Base-by-base conservation (phyloP, 2,329 filamentous ascomycete genomes). In the Coniochaeta prunicola region DNA sequence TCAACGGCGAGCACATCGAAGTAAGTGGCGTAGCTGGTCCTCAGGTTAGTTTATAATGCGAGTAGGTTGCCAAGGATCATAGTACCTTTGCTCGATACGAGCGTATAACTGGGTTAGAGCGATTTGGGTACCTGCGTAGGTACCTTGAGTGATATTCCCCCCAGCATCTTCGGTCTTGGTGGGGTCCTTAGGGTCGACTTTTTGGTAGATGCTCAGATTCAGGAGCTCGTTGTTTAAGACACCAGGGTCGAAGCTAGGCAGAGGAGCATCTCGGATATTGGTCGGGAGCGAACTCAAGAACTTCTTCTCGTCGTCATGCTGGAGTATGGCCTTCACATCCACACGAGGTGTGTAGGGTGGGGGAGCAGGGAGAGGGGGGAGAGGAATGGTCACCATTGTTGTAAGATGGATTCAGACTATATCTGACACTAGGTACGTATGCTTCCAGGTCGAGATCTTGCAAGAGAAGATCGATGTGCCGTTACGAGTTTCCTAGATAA, bases 1-100 rank as follows among this genome's bases (percentile, higher is more conserved):
- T 73, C 71, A 9, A 72, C 59, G 7, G 69, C 67, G 3, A 72
- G 60, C 1, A 72, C 69, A 26, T 73, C 71, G 57, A 70, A 72
- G 36, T 70, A 67, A 0, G 71, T 71, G 28, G 68, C 64, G 48
- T 68, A 73, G 13, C 71, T 73, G 42, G n/a, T 3, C 2, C 17
- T 2, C 21, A 54, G 19, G 30, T 34, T n/a, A 54, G 12, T 28
- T 19, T 36, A 8, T 54, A n/a, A 24, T 34, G 28, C 13, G n/a
- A 21, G 30, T 9, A 2, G 30, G 30, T n/a, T n/a, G 21, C 21
- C 9, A 24, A 28, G 53, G 53, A 19, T 33, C 28, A 24, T 38
- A 13, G 64, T 42, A 72, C 70, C 65, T 71, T 50, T 69, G 68
- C 64, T 73, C 71, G 56, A 73, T 71, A 15, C 68, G 65, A 12